phyloP scores from a whole-genome alignment of 768 basidiomycete species.

The Mycena vitilis region DNA sequence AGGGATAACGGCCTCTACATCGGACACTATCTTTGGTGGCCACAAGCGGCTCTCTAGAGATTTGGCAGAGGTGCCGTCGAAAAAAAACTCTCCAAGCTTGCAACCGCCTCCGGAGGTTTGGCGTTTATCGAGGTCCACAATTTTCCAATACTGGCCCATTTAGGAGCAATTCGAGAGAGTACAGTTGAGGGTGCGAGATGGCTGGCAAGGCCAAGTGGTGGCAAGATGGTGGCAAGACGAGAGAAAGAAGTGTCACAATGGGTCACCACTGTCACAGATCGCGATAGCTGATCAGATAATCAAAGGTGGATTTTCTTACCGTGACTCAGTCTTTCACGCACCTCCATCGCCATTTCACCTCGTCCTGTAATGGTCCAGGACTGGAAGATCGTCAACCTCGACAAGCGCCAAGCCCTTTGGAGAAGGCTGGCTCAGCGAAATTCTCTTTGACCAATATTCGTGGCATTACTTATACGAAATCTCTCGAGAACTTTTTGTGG shows the following conservation, averaged over 20 bases:
- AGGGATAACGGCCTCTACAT: constrained; percentile 6
- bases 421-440: constrained; percentile 22
- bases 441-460: neutral
- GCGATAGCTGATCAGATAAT: neutral
- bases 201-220: no score
- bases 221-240: no score
- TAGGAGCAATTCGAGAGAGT: no score
- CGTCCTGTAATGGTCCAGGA: constrained; percentile 26
- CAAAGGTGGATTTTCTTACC: no score
- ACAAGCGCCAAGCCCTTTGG: constrained; percentile 19
- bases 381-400: constrained; percentile 29
- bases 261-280: no score
- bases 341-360: no score
- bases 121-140: constrained; percentile 26
- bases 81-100: constrained; percentile 19
- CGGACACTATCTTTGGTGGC: neutral
- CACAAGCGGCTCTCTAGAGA: constrained; percentile 5
- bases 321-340: no score
- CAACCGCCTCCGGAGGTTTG: constrained; percentile 5
- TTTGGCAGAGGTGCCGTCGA: neutral
- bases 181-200: no score
- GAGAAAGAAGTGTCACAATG: no score
- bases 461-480: neutral
- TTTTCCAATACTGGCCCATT: constrained; percentile 25
- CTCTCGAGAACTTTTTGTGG: constrained; percentile 4